phyloP scores from a whole-genome alignment of 306 rosid species.

The Fagus sylvatica region DNA sequence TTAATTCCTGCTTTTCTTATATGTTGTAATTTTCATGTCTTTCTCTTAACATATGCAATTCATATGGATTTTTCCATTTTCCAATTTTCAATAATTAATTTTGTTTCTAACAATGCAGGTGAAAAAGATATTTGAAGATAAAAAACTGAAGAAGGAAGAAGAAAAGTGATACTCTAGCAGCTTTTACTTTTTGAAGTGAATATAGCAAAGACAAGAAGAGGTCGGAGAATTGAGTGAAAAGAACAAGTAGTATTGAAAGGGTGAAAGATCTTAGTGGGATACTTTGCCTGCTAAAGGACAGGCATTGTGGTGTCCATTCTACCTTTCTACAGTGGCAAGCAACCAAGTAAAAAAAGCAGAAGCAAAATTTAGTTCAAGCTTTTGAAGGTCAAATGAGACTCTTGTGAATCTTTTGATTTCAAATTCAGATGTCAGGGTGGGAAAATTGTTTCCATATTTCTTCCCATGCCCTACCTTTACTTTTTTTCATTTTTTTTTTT shows the following conservation, averaged over 20 bases:
- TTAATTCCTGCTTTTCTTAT: neutral
- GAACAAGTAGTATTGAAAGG: conserved; percentile 49
- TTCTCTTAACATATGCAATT: neutral
- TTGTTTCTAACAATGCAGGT: conserved; percentile 43
- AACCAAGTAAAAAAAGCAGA: conserved; percentile 32
- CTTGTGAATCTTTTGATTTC: conserved; percentile 48
- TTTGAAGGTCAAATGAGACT: conserved; percentile 63
- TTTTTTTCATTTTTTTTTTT: conserved; percentile 5
- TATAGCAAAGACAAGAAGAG: conserved; percentile 38
- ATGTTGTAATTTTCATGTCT: neutral
- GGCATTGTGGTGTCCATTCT: conserved; percentile 74
- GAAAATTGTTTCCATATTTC: conserved; percentile 35
- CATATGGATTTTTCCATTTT: neutral
- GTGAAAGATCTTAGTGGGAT: conserved; percentile 72
- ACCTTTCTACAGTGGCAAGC: conserved; percentile 51
- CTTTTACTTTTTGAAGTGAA: conserved; percentile 52
- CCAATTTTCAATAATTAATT: neutral
- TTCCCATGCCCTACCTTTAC: conserved; percentile 17
- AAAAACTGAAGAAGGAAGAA: conserved; percentile 11
- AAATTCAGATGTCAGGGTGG: conserved; percentile 31
- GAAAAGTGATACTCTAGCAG: conserved; percentile 32
- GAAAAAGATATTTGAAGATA: conserved; percentile 25
- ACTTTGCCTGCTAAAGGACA: conserved; percentile 68
- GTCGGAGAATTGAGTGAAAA: conserved; percentile 46
- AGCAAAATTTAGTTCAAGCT: conserved; percentile 34